Percentiles rank a stretch among this genome's conserved stretches.
These are phyloP conservation scores for Globisporangium irregulare DNA, from an alignment of 352 stramenopile species.

Conservation along the genomic window DNA sequence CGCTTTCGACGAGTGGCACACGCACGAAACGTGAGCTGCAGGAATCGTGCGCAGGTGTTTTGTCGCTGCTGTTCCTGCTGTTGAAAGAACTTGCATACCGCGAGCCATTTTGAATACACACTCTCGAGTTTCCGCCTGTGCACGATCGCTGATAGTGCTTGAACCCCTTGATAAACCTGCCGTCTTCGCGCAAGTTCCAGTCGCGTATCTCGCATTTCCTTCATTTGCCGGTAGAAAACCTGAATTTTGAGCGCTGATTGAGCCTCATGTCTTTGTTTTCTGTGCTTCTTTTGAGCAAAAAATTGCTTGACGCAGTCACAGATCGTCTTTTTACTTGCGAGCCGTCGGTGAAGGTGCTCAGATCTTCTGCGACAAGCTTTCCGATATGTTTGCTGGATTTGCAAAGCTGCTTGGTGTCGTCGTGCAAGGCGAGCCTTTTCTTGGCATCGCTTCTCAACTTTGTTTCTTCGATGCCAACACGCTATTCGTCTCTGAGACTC, in stretches of 20 bases:
- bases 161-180: background rate
- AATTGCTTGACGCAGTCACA: background rate
- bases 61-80: background rate
- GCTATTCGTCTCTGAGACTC: background rate
- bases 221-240: background rate
- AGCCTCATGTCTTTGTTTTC: background rate
- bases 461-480: constrained; percentile 2
- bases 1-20: background rate
- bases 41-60: background rate
- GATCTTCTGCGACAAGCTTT: background rate
- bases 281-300: background rate
- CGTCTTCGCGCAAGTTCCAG: background rate
- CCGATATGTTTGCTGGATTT: constrained; percentile 1
- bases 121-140: background rate
- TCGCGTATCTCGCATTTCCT: background rate
- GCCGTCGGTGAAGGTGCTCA: background rate
- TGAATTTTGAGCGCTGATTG: background rate
- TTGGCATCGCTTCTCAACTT: background rate
- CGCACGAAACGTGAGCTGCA: constrained; percentile 20
- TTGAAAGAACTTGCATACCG: background rate
- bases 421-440: background rate
- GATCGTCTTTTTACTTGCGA: background rate
- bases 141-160: background rate
- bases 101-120: background rate
- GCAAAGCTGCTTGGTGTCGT: background rate